Evolutionary conservation across 2,329 filamentous ascomycete genomes (phyloP), one percentile per base, ranked within the genome.

Genomic region (Fusarium abutilonis): DNA sequence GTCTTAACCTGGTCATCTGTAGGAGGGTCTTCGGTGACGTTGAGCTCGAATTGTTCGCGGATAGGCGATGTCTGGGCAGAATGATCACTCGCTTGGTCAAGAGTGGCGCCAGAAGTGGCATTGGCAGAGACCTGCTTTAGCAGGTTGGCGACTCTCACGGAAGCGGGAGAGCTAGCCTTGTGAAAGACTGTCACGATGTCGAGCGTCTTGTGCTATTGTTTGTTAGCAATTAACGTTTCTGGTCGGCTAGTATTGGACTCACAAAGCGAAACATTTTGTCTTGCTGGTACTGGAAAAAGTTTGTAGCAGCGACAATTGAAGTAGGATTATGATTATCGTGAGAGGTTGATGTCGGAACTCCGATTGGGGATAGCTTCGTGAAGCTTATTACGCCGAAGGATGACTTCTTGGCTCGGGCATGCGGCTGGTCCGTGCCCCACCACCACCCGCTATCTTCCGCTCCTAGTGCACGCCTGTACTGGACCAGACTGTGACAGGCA

Each of bases 151-250:
- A 90, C 89, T 58, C 89, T 87, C 46, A 86, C 81, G 4, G 93
- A 97, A 64, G 89, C 83, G 19, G 89, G 85, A 50, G 86, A 85
- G 70, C 83, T 84, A 55, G 94, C 86, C 77, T 91, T 91, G 85
- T 97, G 93, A 83, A 98, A 99, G 82, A 99, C 89, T 60, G 94
- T 98, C 75, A 98, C 87, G 67, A 96, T 91, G 81, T 98, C 93
- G 77, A 91, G 85, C 67, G 89, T 85, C 83, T 92, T 93, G 78
- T 83, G 86, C 90, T 93, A 72, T 26, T 48, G 28, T 38, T 36
- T 6, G 50, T 72, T 48, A 72, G 70, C 45, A 47, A 57, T 55
- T 44, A 44, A n/a, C 3, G 7, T 26, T 15, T 17, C 15, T 26
- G 9, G 9, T 19, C n/a, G 29, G 36, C 29, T 17, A 6, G n/a